Evolutionary conservation across 2,329 filamentous ascomycete genomes (phyloP).

Genomic region (Fusarium equiseti): DNA sequence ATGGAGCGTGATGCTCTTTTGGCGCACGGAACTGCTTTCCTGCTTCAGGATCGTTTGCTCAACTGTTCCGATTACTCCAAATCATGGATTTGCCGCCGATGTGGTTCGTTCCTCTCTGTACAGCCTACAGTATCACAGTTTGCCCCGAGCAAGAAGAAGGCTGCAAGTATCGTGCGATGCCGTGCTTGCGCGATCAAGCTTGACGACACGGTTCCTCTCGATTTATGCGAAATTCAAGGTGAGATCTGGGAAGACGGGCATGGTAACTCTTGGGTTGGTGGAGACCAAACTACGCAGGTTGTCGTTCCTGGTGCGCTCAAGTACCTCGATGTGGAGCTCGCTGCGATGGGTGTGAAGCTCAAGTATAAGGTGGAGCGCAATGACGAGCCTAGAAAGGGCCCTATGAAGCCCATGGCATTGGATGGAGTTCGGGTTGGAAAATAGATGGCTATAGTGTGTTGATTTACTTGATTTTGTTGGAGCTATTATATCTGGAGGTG

Average conservation of each 20-base stretch:
- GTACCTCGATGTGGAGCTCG: constrained; percentile 93
- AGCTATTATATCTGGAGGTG: constrained; percentile 33
- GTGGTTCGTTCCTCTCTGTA: constrained; percentile 90
- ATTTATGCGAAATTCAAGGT: constrained; percentile 68
- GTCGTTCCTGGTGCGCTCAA: constrained; percentile 93
- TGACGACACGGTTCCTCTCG: constrained; percentile 68
- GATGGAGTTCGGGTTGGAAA: constrained; percentile 48
- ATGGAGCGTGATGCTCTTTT: constrained; percentile 98
- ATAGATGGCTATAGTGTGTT: constrained; percentile 37
- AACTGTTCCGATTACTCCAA: constrained; percentile 96
- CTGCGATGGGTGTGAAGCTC: constrained; percentile 95
- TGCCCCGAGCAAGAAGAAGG: constrained; percentile 70
- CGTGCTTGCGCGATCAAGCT: constrained; percentile 77
- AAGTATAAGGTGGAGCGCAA: constrained; percentile 79
- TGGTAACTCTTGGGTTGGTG: constrained; percentile 85
- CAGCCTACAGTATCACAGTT: constrained; percentile 81
- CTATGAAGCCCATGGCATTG: constrained; percentile 57
- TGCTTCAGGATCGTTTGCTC: constrained; percentile 94
- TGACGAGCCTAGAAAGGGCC: constrained; percentile 71
- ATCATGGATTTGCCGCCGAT: constrained; percentile 88
- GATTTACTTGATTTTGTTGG: constrained; percentile 35
- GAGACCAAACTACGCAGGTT: constrained; percentile 90
- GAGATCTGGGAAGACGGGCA: constrained; percentile 95
- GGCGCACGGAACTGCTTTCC: constrained; percentile 93
- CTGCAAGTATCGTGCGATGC: constrained; percentile 79